A percentile compares a stretch with the other conserved stretches of the same genome.
phyloP scores from a whole-genome alignment of 108 stramenopile genomes.

The Thalassiosira profunda region DNA sequence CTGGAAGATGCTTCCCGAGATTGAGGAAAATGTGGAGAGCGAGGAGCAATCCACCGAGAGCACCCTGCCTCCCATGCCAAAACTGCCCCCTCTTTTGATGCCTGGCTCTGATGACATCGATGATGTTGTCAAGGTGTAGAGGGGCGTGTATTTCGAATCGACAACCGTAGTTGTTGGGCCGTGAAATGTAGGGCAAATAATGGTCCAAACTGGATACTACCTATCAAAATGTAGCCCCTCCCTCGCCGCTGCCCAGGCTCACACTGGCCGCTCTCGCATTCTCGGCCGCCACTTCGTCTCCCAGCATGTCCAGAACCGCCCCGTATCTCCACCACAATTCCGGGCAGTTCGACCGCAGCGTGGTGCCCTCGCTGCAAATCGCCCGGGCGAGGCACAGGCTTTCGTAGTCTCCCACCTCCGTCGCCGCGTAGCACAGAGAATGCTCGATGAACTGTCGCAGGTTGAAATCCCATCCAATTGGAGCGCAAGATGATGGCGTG shows the following conservation, averaged over 20 bases:
- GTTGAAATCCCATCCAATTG: conserved; percentile 75
- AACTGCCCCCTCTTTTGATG: too few relatives aligned
- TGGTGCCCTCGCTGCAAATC: conserved; percentile 85
- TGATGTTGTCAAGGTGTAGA: too few relatives aligned
- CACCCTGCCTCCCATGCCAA: too few relatives aligned
- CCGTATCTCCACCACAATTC: conserved; percentile 89
- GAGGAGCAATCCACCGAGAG: too few relatives aligned
- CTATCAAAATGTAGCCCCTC: conserved; percentile 32
- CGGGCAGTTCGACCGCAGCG: conserved; percentile 80
- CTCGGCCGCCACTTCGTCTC: conserved; percentile 85
- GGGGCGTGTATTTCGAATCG: too few relatives aligned
- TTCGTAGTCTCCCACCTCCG: conserved; percentile 72
- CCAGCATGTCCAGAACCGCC: conserved; percentile 71
- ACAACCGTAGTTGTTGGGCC: too few relatives aligned
- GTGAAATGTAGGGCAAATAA: too few relatives aligned
- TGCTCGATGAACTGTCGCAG: conserved; percentile 76
- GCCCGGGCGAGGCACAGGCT: conserved; percentile 71
- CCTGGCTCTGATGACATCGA: too few relatives aligned
- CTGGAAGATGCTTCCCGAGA: too few relatives aligned
- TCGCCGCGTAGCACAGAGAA: conserved; percentile 75
- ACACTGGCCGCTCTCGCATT: conserved; percentile 74
- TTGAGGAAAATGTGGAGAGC: too few relatives aligned
- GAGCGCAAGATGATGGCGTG: background rate
- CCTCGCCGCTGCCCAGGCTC: conserved; percentile 73
- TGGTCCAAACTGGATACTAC: too few relatives aligned